Evolutionary conservation across 345 rosid species (phyloP), one percentile per base, ranked within the genome.

Genomic region (Jatropha curcas): DNA sequence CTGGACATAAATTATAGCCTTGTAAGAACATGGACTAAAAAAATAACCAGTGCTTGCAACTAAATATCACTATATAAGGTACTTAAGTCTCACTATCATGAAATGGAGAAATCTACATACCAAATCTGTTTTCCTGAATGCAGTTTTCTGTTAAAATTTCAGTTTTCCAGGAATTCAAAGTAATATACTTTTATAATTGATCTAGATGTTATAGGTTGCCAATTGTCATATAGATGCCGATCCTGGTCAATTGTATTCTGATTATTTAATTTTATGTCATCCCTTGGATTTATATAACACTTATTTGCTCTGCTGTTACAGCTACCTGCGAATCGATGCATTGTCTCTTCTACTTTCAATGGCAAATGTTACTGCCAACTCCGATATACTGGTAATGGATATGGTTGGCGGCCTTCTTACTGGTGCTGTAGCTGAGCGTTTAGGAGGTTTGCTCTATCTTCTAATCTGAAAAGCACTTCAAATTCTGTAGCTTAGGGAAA

Each of bases 391-490:
- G 70, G 89, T 92, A 35, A 85, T 88, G 66, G 99, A 95, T 86
- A 86, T 84, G 92, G 89, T 91, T 79, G 98, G 97, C 76, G 99
- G 98, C 46, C 94, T 95, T 73, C 75, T 95, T 73, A 87, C 97
- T 74, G 98, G 98, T 79, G 98, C 97, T 48, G 94, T 95, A 70
- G 97, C 98, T 61, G 98, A 92, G 76, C 86, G 97, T 52, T 80
- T 90, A 81, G 98, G 98, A 82, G 98, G 98, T 93, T 71, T 53
- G 71, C 7, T 22, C 22, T 41, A 25, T 71, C 59, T 45, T 62
- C 39, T 41, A 63, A 7, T 68, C 30, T 31, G 35, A 5, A 30
- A 45, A 41, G 20, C 59, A 35, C 28, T 67, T 66, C 0, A 0
- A 39, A 3, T 57, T 34, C 30, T 58, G 27, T 57, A 12, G 53